A percentile compares a stretch with the other conserved stretches of the same genome.
Evolutionary conservation across 1,284 basidiomycete species (phyloP).

Genomic region (Stereum hirsutum): DNA sequence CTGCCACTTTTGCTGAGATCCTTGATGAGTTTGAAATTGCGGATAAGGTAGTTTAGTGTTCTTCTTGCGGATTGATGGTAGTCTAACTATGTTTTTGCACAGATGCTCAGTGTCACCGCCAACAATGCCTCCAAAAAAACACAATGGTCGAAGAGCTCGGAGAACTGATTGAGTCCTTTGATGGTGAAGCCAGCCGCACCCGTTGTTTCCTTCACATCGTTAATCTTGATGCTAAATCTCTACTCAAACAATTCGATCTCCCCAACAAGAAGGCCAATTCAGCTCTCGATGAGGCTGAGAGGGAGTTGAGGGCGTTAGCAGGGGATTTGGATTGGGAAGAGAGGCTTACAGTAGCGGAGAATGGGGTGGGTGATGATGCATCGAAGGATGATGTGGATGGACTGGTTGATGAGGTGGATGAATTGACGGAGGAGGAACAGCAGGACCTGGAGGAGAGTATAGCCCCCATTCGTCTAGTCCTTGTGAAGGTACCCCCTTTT

Average conservation of each 20-base stretch:
- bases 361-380: neutral
- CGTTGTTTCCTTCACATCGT: conserved; percentile 25
- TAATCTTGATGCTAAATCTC: conserved; percentile 20
- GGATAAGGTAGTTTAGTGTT: conserved; percentile 20
- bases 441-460: neutral
- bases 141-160: conserved; percentile 20
- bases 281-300: neutral
- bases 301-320: neutral
- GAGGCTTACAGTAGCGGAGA: neutral
- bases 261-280: neutral
- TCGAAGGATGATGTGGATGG: neutral
- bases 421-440: neutral
- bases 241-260: conserved; percentile 5
- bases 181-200: conserved; percentile 12
- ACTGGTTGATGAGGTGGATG: neutral
- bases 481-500: conserved; percentile 2
- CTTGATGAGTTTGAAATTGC: conserved; percentile 21
- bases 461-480: neutral
- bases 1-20: conserved; percentile 15
- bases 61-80: neutral
- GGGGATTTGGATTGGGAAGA: conserved; percentile 2
- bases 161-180: conserved; percentile 13
- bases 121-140: conserved; percentile 24
- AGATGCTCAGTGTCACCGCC: conserved; percentile 18
- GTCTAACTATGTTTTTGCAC: neutral